A percentile compares a stretch with the other conserved stretches of the same genome.
These are phyloP conservation scores for Jatropha curcas DNA, from an alignment of 345 rosid genomes.

Conservation along the genomic window DNA sequence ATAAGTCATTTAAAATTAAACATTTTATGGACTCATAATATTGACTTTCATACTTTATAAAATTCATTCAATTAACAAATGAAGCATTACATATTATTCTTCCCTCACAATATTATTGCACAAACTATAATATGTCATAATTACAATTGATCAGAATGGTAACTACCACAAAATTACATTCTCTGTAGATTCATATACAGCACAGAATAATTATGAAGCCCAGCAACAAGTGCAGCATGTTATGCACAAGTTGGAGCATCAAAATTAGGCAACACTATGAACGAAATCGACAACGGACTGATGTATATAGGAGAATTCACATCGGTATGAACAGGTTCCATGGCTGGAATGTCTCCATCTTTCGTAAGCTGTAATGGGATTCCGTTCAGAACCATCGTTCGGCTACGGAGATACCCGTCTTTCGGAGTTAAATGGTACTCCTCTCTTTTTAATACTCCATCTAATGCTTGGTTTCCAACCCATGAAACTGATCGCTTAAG, in stretches of 20 bases:
- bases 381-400: conserved; percentile 75
- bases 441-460: conserved; percentile 52
- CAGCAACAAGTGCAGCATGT: conserved; percentile 1
- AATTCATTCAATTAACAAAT: not conserved
- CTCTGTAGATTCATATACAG: conserved; percentile 14
- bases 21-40: too few species aligned
- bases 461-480: conserved; percentile 54
- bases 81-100: not conserved
- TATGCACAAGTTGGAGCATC: conserved; percentile 71
- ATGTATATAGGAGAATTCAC: conserved; percentile 53
- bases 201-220: not conserved
- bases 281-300: conserved; percentile 62
- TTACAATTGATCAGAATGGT: conserved; percentile 27
- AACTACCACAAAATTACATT: conserved; percentile 1
- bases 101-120: not conserved
- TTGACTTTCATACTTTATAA: too few species aligned
- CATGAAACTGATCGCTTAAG: conserved; percentile 63
- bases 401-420: conserved; percentile 61
- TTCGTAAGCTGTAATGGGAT: conserved; percentile 52
- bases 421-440: conserved; percentile 89
- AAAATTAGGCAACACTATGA: conserved; percentile 73
- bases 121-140: conserved; percentile 3
- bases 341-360: conserved; percentile 54
- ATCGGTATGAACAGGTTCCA: conserved; percentile 53
- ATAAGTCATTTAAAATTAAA: too few species aligned